Evolutionary conservation across 208 protist species (phyloP), one percentile per base, ranked within the genome.

Genomic region (Acanthamoeba royreba): DNA sequence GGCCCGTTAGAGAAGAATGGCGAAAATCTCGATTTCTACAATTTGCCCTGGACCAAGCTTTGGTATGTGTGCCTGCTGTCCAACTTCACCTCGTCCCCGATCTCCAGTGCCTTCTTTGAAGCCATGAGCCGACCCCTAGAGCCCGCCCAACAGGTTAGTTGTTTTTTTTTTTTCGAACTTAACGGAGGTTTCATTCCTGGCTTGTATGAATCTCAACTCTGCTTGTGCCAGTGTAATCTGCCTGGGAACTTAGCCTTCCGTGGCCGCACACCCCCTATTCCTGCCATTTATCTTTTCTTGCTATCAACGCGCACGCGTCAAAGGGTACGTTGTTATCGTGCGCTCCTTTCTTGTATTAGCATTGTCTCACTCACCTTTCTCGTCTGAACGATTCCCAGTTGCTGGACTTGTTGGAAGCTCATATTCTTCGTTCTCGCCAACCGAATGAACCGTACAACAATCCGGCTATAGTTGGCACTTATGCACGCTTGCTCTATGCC

Each of bases 11-110:
- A 89, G 31, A 89, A 89, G 35, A 58, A 89, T 43, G 83, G 83
- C 33, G 53, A 89, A 31, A 89, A 89, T n/a, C 83, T 89, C 0
- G 83, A 89, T 33, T 89, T 89, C 38, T 89, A 89, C 83, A 89
- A 89, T n/a, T 42, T 89, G 49, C 49, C 83, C 3, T 69, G 46
- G 83, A 66, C 49, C 5, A 89, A 58, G 28, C 38, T 89, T 22
- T 89, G 83, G 83, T 15, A 89, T 42, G 46, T 89, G 2, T 58
- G 46, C 52, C 53, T 89, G 11, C 40, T 89, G 19, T 69, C 83
- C 46, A 89, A 89, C 28, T 89, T 89, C 49, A 89, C 83, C 1
- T 89, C 83, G 4, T 66, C 46, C 17, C 83, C 83, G 22, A 89
- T 89, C 25, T 58, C 83, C 4, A 38, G 33, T 33, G 83, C 49